Base-by-base conservation (phyloP, 768 basidiomycete species). In the Naganishia vishniacii region DNA sequence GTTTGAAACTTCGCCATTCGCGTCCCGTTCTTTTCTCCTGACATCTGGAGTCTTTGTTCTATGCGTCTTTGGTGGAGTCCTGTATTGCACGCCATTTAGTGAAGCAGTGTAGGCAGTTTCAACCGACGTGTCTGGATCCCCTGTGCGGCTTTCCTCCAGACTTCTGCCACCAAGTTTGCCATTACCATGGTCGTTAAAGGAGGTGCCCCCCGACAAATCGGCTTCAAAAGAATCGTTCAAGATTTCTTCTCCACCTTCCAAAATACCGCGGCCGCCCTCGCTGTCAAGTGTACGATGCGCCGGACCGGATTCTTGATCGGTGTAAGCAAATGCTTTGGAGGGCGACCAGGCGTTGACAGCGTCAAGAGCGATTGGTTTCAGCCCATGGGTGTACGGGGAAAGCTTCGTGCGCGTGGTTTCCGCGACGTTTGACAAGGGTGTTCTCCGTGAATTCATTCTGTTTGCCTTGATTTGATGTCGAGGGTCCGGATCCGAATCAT, bases 1-100 rank as follows among this genome's bases (percentile, higher is more conserved):
- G 26, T 53, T 26, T 61, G 69, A 48, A 65, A 65, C 13, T 18
- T 65, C 64, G 11, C 48, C 59, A 18, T 42, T 53, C 28, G 41
- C 45, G 3, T 40, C 64, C 44, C n/a, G 34, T 16, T 46, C 56
- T 29, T 32, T 59, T 8, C 61, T 41, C 42, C 58, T 48, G 18
- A 51, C n/a, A 4, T 48, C 58, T 13, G 59, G 64, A 28, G 37
- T 60, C 29, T 20, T 59, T 20, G 42, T 34, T 29, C 40, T 47
- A 32, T 44, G 25, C 23, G 49, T n/a, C 34, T 40, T 34, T 3
- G 32, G 60, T 13, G 53, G 53, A 4, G 53, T 56, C 53, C 23
- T 5, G 37, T 56, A 60, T 16, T 31, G 25, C 2, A 40, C 23
- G 13, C 37, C 18, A 48, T 32, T 46, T 3, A 48, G 32, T 3